Evolutionary conservation across 495 filamentous ascomycete genomes (phyloP).

Genomic region (Podospora pseudopauciseta): DNA sequence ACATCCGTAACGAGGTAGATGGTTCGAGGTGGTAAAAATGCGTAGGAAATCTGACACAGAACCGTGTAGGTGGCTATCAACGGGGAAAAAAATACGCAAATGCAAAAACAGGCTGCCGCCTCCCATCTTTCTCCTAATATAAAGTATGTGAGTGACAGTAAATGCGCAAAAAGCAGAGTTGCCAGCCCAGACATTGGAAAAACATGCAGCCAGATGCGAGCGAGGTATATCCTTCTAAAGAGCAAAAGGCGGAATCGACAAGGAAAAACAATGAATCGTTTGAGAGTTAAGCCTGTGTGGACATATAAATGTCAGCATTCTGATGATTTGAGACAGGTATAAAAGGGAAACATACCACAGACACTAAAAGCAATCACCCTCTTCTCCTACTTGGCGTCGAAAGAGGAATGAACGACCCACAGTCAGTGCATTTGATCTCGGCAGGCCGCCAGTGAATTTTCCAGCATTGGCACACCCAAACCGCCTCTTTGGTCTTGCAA

Average conservation of each 20-base stretch:
- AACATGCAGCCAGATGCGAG: neutral
- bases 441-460: constrained; percentile 11
- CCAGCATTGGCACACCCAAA: constrained; percentile 32
- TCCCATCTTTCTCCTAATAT: neutral
- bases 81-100: neutral
- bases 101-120: neutral
- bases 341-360: neutral
- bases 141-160: neutral
- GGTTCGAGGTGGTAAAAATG: no score
- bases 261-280: neutral
- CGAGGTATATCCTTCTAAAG: neutral
- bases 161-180: neutral
- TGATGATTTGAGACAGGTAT: neutral
- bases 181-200: neutral
- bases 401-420: constrained; percentile 5
- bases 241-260: neutral
- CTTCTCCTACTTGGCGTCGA: constrained; percentile 6
- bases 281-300: neutral
- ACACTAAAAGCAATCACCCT: neutral
- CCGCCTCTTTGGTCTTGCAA: constrained; percentile 17
- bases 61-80: no score
- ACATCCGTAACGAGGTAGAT: no score
- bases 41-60: no score
- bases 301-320: neutral
- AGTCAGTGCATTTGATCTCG: constrained; percentile 17